These are phyloP conservation scores for Uromyces viciae-fabae DNA, from an alignment of 1,284 basidiomycete species.

Conservation along the genomic window DNA sequence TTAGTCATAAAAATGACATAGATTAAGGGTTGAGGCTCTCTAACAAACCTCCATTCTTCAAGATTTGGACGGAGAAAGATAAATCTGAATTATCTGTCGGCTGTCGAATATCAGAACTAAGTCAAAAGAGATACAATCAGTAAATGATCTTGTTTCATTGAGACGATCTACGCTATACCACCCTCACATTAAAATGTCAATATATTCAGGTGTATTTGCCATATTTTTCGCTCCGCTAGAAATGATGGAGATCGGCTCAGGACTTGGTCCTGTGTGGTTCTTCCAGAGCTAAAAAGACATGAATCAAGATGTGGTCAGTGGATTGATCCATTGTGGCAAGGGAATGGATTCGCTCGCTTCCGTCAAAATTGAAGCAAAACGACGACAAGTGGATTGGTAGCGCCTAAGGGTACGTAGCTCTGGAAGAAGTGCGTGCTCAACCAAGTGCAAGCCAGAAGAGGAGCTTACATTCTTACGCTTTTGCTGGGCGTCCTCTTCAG, in stretches of 20 bases:
- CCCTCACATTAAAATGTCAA: slow-evolving; percentile 67
- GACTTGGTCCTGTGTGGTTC: slow-evolving; percentile 1
- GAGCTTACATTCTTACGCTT: slow-evolving; percentile 14
- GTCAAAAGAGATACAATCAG: slow-evolving; percentile 62
- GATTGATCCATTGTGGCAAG: slow-evolving; percentile 56
- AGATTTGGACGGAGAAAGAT: slow-evolving; percentile 83
- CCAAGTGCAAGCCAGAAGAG: slow-evolving; percentile 56
- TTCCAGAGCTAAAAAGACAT: slow-evolving; percentile 11
- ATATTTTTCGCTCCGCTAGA: slow-evolving; percentile 35
- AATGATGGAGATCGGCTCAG: slow-evolving; percentile 41
- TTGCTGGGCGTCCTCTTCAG: slow-evolving; percentile 62
- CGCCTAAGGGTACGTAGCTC: no score
- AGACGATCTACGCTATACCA: slow-evolving; percentile 51
- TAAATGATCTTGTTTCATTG: slow-evolving; percentile 34
- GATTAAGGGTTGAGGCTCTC: background rate
- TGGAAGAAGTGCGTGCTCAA: no score
- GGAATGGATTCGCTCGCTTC: slow-evolving; percentile 68
- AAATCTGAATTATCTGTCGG: slow-evolving; percentile 66
- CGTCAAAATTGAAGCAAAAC: slow-evolving; percentile 63
- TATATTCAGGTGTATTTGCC: slow-evolving; percentile 62
- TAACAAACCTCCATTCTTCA: slow-evolving; percentile 73
- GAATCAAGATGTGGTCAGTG: background rate
- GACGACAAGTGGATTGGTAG: no score
- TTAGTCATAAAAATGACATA: slow-evolving; percentile 58
- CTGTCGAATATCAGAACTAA: slow-evolving; percentile 78